Evolutionary conservation across 1,139 yeast genomes (phyloP).

Genomic region (Geotrichum candidum): DNA sequence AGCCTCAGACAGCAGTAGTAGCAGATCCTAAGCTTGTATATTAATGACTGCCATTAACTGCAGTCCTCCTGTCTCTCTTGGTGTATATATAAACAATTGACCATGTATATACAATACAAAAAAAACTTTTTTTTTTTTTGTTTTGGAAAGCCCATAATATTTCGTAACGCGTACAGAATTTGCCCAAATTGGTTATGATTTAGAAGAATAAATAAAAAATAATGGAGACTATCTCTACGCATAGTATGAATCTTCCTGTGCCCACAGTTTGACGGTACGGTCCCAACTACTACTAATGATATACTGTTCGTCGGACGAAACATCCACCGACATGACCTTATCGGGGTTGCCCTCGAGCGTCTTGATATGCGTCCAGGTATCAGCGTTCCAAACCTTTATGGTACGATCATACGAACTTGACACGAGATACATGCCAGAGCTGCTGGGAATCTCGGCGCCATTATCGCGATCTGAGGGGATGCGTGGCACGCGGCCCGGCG

Average conservation of each 20-base stretch:
- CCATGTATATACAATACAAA: not conserved
- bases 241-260: conserved; percentile 11
- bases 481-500: conserved; percentile 11
- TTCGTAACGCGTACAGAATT: not conserved
- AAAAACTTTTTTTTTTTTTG: not conserved
- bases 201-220: not conserved
- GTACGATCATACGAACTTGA: conserved; percentile 68
- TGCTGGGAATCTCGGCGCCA: conserved; percentile 31
- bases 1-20: not conserved
- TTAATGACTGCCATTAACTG: no score
- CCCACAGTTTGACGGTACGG: conserved; percentile 41
- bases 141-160: not conserved
- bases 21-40: not conserved
- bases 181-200: not conserved
- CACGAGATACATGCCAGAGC: conserved; percentile 47
- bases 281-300: conserved; percentile 81
- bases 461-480: conserved; percentile 29
- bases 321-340: conserved; percentile 67
- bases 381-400: conserved; percentile 58
- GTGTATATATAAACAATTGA: no score
- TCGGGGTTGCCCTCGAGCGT: conserved; percentile 57
- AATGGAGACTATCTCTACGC: conserved; percentile 18
- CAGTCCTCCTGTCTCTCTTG: no score
- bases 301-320: conserved; percentile 39
- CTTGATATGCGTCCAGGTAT: conserved; percentile 59